phyloP scores from a whole-genome alignment of 495 filamentous ascomycete genomes.

The Penicillium verhagenii region DNA sequence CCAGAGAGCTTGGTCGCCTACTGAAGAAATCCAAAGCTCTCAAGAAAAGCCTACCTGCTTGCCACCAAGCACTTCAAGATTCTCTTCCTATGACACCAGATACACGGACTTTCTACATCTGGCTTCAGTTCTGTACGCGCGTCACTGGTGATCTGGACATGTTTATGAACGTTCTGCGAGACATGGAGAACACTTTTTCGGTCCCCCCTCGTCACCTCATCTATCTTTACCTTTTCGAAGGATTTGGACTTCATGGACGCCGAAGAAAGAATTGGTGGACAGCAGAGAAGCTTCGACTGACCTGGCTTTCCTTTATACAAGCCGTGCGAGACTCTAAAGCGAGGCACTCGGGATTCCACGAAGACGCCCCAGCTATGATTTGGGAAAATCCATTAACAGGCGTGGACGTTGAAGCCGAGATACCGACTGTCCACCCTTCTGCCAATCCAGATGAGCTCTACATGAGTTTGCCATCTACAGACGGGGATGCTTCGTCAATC shows the following conservation, averaged over 20 bases:
- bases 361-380: slow-evolving; percentile 14
- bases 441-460: slow-evolving; percentile 24
- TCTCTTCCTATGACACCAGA: slow-evolving; percentile 41
- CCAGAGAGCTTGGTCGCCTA: slow-evolving; percentile 32
- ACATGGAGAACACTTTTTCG: slow-evolving; percentile 41
- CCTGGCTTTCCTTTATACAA: slow-evolving; percentile 46
- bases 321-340: slow-evolving; percentile 55
- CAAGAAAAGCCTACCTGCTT: slow-evolving; percentile 27
- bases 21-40: slow-evolving; percentile 36
- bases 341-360: slow-evolving; percentile 36
- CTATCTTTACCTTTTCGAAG: slow-evolving; percentile 61
- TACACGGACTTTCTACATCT: slow-evolving; percentile 45
- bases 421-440: background rate
- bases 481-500: slow-evolving; percentile 1
- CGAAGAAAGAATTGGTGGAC: slow-evolving; percentile 53
- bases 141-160: slow-evolving; percentile 35
- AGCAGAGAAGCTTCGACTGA: slow-evolving; percentile 49
- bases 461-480: slow-evolving; percentile 26
- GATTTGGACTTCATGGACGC: slow-evolving; percentile 59
- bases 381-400: slow-evolving; percentile 42
- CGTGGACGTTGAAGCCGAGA: background rate
- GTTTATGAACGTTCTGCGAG: slow-evolving; percentile 35
- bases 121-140: slow-evolving; percentile 38
- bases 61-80: slow-evolving; percentile 38
- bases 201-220: slow-evolving; percentile 42